A percentile compares a stretch with the other conserved stretches of the same genome.
Evolutionary conservation across 805 yeast genomes (phyloP).

Genomic region (Yamadazyma insecticola): DNA sequence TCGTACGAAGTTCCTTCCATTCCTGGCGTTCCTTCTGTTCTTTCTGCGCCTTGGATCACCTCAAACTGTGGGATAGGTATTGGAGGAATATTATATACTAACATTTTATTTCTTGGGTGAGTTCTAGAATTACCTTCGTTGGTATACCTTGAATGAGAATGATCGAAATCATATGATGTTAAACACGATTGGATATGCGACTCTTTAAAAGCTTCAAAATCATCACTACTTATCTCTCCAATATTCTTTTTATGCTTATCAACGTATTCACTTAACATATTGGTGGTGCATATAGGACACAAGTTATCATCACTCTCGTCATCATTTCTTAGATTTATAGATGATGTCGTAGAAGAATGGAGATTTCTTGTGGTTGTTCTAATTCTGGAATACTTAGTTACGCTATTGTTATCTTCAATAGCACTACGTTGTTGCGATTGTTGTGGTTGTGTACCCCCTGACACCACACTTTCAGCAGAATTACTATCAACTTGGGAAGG

Average conservation of each 20-base stretch:
- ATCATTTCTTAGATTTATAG: slow-evolving; percentile 13
- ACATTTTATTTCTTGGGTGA: slow-evolving; percentile 67
- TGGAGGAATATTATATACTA: slow-evolving; percentile 63
- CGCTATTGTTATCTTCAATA: slow-evolving; percentile 4
- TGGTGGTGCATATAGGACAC: slow-evolving; percentile 39
- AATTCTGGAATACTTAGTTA: slow-evolving; percentile 15
- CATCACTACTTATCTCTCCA: slow-evolving; percentile 13
- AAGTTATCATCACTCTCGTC: slow-evolving; percentile 27
- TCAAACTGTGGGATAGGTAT: slow-evolving; percentile 38
- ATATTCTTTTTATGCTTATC: slow-evolving; percentile 10
- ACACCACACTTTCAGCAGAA: no score
- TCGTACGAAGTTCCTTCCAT: slow-evolving; percentile 15
- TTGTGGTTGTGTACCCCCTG: no score
- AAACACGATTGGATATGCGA: slow-evolving; percentile 71
- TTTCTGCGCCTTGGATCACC: slow-evolving; percentile 18
- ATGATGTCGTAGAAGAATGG: slow-evolving; percentile 18
- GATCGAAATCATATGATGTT: slow-evolving; percentile 62
- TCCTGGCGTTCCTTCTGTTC: slow-evolving; percentile 21
- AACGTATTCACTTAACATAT: slow-evolving; percentile 21
- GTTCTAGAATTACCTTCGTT: slow-evolving; percentile 8
- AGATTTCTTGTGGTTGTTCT: slow-evolving; percentile 15
- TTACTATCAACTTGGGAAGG: background rate
- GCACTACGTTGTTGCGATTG: background rate
- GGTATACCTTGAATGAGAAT: slow-evolving; percentile 44
- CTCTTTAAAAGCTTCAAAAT: slow-evolving; percentile 44